Evolutionary conservation across 169 alveolate species (phyloP), one percentile per base, ranked within the genome.

Genomic region (Plasmodium blacklocki): DNA sequence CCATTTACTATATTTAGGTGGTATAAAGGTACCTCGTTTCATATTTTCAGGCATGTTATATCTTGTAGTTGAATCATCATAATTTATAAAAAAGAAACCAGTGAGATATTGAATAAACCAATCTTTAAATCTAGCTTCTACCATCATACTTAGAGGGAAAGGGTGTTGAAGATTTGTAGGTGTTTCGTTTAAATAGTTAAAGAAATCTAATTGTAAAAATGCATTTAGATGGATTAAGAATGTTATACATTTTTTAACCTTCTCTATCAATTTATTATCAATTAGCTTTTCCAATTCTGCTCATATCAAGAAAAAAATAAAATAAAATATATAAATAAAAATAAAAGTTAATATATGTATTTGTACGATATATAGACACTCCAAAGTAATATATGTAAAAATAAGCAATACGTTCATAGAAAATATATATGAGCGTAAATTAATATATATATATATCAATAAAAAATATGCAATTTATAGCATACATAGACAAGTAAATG

Each of bases 1-100:
- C 89, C 89, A 78, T 21, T 39, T 78, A 50, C 71, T 78, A 64
- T 64, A 78, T 45, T 78, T 56, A 6, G 89, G 76, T 2, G 78
- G 47, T 12, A 78, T 14, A 45, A 78, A 78, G 3, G 64, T 60
- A 21, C 78, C 60, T 32, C 21, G 64, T 43, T 59, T 15, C 12
- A 43, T 43, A 50, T 59, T 54, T 29, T 49, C 43, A 26, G 78
- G 78, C 71, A 78, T 64, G 26, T 78, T 18, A 29, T 14, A 49
- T 21, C 89, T 64, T 47, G 59, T 39, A 3, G 50, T 32, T 19
- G 21, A 39, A 45, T 64, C 49, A 15, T 78, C 89, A 70, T 78
- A 78, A 52, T 78, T 78, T 50, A 78, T 29, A 18, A 78, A 29
- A 19, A 50, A 26, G 26, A 64, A 78, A 2, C 67, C 75, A 32